These are phyloP conservation scores for Pythium apleroticum DNA, from an alignment of 352 stramenopile genomes.

Conservation along the genomic window DNA sequence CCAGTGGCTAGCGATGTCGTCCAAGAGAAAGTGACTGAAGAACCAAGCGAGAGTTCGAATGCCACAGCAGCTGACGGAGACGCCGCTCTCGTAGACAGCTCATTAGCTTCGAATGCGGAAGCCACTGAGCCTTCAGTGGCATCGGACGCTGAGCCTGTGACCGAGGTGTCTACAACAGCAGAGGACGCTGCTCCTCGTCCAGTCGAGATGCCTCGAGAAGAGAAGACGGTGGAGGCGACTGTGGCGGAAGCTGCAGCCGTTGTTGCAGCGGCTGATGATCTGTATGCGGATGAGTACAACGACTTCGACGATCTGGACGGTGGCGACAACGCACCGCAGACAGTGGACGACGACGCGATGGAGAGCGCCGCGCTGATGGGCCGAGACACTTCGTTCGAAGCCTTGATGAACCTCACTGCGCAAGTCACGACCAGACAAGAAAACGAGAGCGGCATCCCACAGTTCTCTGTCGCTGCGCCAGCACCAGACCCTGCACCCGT, in stretches of 20 bases:
- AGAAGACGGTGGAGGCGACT: constrained; percentile 1
- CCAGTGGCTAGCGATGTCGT: too few species aligned
- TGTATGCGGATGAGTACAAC: constrained; percentile 57
- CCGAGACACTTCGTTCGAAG: constrained; percentile 23
- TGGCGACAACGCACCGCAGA: constrained; percentile 17
- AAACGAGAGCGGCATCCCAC: background rate
- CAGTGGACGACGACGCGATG: constrained; percentile 14
- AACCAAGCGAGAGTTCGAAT: background rate
- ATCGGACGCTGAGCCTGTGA: background rate
- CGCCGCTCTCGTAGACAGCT: too few species aligned
- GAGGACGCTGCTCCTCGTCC: background rate
- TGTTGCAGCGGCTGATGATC: constrained; percentile 31
- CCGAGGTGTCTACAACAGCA: background rate
- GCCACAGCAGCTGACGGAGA: background rate
- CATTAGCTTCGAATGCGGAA: too few species aligned
- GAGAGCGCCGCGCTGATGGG: background rate
- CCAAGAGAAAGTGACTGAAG: too few species aligned
- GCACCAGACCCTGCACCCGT: background rate
- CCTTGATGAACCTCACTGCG: constrained; percentile 26
- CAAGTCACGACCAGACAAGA: constrained; percentile 14
- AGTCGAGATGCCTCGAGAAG: background rate
- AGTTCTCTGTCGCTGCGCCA: constrained; percentile 6
- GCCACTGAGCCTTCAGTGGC: too few species aligned
- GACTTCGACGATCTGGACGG: constrained; percentile 49
- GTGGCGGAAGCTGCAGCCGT: constrained; percentile 18